Base-by-base conservation (phyloP, 2,329 filamentous ascomycete species). In the Talaromyces sp. region DNA sequence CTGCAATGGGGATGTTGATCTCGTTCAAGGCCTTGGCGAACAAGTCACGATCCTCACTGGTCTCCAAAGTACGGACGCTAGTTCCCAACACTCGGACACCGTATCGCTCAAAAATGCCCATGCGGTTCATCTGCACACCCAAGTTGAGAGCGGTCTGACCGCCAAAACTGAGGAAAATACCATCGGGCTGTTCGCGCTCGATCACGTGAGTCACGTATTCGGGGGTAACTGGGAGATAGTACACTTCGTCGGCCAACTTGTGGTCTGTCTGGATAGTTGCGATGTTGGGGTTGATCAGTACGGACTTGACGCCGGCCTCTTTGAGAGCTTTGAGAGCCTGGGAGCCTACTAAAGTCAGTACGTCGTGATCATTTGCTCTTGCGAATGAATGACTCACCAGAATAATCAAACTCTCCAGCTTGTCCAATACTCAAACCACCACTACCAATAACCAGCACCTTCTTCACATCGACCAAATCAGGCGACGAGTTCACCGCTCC, bases 181-280 rank as follows among this genome's bases (percentile, higher is more conserved):
- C 95, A 83, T 99, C 95, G 49, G 95, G 95, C 77, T 89, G 88
- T 82, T 98, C 95, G 75, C 91, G 90, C 84, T 98, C 93, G 77
- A 99, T 98, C 68, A 99, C 94, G 80, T 98, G 94, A 74, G 91
- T 91, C 76, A 97, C 93, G 81, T 98, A 99, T 85, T 98, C 94
- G 69, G 94, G 91, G 19, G 95, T 99, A 73, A 99, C 93, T 65
- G 95, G 95, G 43, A 98, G 89, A 81, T 97, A 98, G 85, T 98
- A 98, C 75, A 98, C 91, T 82, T 98, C 93, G 77, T 98, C 94
- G 75, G 93, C 93, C 76, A 98, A 90, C 74, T 90, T 89, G 85
- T 98, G 94, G 79, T 96, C 93, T 72, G 94, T 98, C 82, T 98
- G 94, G 75, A 98, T 98, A 66, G 95, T 98, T 67, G 94, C 94